Percentiles rank a stretch among this genome's conserved stretches.
These are phyloP conservation scores for Suzukiozyma palmioleophila DNA, from an alignment of 1,139 yeast genomes.

Conservation along the genomic window DNA sequence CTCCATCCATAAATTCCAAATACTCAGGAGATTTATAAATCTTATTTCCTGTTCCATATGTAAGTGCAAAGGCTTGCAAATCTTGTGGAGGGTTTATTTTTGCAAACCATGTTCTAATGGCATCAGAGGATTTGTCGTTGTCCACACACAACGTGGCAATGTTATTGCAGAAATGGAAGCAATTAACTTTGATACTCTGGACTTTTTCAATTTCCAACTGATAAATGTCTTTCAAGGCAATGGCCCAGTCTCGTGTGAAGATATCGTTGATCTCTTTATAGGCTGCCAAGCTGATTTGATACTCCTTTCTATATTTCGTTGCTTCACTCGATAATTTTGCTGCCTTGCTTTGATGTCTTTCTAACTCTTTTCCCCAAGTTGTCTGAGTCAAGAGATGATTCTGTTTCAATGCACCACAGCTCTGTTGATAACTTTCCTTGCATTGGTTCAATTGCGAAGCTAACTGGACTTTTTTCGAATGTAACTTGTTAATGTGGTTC, in stretches of 20 bases:
- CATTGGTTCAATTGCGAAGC: constrained; percentile 33
- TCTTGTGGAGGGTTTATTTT: constrained; percentile 63
- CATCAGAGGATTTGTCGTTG: constrained; percentile 73
- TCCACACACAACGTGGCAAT: constrained; percentile 75
- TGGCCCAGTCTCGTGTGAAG: constrained; percentile 80
- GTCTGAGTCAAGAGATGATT: constrained; percentile 62
- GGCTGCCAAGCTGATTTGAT: constrained; percentile 53
- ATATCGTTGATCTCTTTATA: constrained; percentile 64
- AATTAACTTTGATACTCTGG: constrained; percentile 65
- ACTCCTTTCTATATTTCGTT: constrained; percentile 48
- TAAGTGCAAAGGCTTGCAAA: constrained; percentile 49
- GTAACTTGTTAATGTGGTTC: constrained; percentile 35
- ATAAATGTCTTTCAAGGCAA: constrained; percentile 65
- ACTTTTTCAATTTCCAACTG: constrained; percentile 75
- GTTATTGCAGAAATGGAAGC: constrained; percentile 81
- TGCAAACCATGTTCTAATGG: constrained; percentile 64
- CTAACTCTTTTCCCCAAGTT: constrained; percentile 75
- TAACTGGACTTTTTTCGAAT: constrained; percentile 22
- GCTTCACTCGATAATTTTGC: constrained; percentile 51
- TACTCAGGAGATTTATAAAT: constrained; percentile 53
- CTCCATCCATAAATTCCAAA: constrained; percentile 38
- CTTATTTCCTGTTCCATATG: constrained; percentile 63
- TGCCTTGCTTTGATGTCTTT: constrained; percentile 59
- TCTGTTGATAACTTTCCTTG: constrained; percentile 55
- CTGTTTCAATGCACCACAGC: constrained; percentile 56